Conservation (phyloP, 2,329 filamentous ascomycete species). For the Aspergillus puulaauensis region DNA sequence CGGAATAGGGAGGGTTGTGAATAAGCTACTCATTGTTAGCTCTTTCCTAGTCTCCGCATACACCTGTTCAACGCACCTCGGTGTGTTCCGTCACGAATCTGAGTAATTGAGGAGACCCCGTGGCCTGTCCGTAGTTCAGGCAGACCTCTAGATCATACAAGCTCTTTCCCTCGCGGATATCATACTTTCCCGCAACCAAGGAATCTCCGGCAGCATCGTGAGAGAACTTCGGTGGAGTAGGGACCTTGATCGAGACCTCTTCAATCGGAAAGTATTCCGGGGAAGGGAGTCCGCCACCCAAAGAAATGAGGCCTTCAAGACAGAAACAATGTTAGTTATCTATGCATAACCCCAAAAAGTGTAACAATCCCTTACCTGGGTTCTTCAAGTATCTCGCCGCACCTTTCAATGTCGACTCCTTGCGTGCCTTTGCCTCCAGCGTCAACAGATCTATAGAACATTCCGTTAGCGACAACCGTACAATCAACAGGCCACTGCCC, state of each 20-base stretch:
- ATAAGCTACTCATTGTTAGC: slow-evolving; percentile 56
- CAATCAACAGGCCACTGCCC: neutral
- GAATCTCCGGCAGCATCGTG: slow-evolving; percentile 63
- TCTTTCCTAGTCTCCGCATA: neutral
- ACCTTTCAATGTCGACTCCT: slow-evolving; percentile 71
- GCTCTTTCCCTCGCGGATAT: slow-evolving; percentile 65
- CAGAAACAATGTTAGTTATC: neutral
- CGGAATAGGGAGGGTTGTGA: slow-evolving; percentile 79
- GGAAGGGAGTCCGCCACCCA: slow-evolving; percentile 88
- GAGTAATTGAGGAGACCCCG: slow-evolving; percentile 80
- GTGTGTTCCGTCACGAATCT: slow-evolving; percentile 94
- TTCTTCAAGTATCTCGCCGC: slow-evolving; percentile 77
- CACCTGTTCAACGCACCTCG: slow-evolving; percentile 52
- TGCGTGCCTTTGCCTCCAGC: slow-evolving; percentile 57
- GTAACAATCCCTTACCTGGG: slow-evolving; percentile 52
- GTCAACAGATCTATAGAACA: slow-evolving; percentile 54
- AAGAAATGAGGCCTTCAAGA: slow-evolving; percentile 69
- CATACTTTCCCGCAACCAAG: slow-evolving; percentile 77
- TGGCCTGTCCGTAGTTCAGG: slow-evolving; percentile 90
- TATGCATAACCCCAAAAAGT: neutral
- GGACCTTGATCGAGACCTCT: slow-evolving; percentile 71
- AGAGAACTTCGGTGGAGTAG: slow-evolving; percentile 66
- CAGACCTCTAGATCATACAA: slow-evolving; percentile 76
- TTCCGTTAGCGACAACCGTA: neutral
- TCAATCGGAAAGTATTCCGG: slow-evolving; percentile 92